Evolutionary conservation across 352 stramenopile genomes (phyloP).

Genomic region (Phytopythium chamaehyphon): DNA sequence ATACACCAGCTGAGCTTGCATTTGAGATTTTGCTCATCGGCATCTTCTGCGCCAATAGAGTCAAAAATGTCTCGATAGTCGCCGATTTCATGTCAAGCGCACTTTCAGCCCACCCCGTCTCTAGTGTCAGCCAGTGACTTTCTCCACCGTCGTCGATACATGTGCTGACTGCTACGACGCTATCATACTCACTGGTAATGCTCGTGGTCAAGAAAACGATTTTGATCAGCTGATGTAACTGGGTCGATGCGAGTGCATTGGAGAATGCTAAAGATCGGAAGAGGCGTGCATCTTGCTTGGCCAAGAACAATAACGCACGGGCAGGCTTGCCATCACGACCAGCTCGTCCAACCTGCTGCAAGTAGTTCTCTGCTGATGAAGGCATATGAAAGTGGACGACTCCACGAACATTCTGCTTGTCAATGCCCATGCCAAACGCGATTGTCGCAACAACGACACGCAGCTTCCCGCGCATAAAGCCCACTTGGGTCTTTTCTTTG

Average conservation of each 20-base stretch:
- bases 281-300: constrained; percentile 56
- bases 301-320: constrained; percentile 52
- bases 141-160: constrained; percentile 18
- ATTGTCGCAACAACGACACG: constrained; percentile 95
- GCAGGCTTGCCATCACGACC: constrained; percentile 91
- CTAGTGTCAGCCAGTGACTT: constrained; percentile 33
- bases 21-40: constrained; percentile 4
- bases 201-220: constrained; percentile 29
- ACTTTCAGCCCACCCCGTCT: constrained; percentile 55
- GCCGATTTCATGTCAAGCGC: constrained; percentile 69
- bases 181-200: no score
- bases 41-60: constrained; percentile 35
- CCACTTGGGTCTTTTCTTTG: constrained; percentile 71
- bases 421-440: constrained; percentile 98
- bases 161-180: constrained; percentile 7
- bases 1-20: constrained; percentile 15
- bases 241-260: constrained; percentile 51
- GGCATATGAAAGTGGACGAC: constrained; percentile 98
- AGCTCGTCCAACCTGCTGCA: constrained; percentile 95
- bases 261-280: constrained; percentile 74
- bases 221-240: constrained; percentile 42
- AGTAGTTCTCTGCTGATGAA: constrained; percentile 97
- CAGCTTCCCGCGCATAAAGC: constrained; percentile 88
- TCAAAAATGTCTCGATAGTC: constrained; percentile 78
- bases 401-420: constrained; percentile 96